phyloP scores from a whole-genome alignment of 495 filamentous ascomycete genomes.

The Podospora australis region DNA sequence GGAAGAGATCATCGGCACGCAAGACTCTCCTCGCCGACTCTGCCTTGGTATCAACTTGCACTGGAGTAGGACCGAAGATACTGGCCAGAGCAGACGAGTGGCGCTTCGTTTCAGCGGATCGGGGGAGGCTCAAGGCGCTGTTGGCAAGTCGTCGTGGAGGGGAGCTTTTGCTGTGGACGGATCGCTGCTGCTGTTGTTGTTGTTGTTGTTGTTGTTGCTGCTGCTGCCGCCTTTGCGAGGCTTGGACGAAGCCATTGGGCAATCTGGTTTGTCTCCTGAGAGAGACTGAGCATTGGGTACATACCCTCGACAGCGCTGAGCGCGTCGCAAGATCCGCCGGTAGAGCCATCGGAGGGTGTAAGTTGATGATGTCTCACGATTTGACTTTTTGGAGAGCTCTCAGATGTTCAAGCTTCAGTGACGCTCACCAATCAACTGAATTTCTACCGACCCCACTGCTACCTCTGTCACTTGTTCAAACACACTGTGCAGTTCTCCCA shows the following conservation, averaged over 20 bases:
- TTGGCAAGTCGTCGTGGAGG: not conserved
- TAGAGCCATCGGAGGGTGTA: constrained; percentile 22
- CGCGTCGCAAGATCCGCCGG: constrained; percentile 25
- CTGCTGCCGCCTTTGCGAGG: constrained; percentile 10
- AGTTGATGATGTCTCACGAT: not conserved
- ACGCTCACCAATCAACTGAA: not conserved
- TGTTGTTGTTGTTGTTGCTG: constrained; percentile 14
- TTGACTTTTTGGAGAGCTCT: constrained; percentile 16
- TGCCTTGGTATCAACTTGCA: not conserved
- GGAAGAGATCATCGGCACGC: constrained; percentile 79
- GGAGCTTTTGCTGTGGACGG: constrained; percentile 13
- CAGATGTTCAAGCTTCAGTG: not conserved
- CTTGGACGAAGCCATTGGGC: constrained; percentile 17
- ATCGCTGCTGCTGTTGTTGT: constrained; percentile 13
- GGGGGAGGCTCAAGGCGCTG: not conserved
- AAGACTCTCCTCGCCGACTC: constrained; percentile 46
- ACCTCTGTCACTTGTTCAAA: no score
- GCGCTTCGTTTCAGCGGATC: constrained; percentile 8
- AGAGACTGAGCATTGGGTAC: constrained; percentile 24
- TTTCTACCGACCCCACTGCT: not conserved
- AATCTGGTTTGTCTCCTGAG: constrained; percentile 8
- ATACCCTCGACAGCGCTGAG: constrained; percentile 22
- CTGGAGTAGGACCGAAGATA: constrained; percentile 7
- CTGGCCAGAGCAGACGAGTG: constrained; percentile 15
- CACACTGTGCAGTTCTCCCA: no score